Evolutionary conservation across 169 alveolate species (phyloP).

Genomic region (Cryptosporidium canis): DNA sequence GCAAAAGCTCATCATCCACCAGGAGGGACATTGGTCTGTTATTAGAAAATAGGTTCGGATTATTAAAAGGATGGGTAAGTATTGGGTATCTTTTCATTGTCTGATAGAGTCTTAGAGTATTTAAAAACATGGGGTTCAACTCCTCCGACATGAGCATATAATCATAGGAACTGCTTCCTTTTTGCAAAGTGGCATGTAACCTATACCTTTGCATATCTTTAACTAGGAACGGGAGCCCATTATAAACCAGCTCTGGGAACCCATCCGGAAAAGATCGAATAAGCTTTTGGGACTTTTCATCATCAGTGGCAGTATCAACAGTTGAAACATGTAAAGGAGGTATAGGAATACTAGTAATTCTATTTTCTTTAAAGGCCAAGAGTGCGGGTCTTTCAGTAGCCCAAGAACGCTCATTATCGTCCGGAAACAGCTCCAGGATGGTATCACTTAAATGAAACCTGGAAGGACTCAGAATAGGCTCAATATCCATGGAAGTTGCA

Average conservation of each 20-base stretch:
- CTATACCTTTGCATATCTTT: conserved; percentile 71
- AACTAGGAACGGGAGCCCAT: conserved; percentile 44
- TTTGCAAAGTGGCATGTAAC: conserved; percentile 40
- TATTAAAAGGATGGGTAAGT: conserved; percentile 59
- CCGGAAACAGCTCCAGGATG: conserved; percentile 42
- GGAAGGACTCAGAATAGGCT: conserved; percentile 41
- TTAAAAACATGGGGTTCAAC: conserved; percentile 16
- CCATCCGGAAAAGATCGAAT: conserved; percentile 46
- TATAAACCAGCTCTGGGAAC: conserved; percentile 36
- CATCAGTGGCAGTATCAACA: background rate
- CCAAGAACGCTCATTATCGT: conserved; percentile 43
- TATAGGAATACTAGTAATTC: conserved; percentile 27
- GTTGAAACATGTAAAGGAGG: conserved; percentile 24
- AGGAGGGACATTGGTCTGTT: conserved; percentile 32
- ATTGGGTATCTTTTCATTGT: conserved; percentile 67
- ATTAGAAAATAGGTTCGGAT: conserved; percentile 31
- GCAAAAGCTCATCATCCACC: conserved; percentile 56
- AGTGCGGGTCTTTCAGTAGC: conserved; percentile 70
- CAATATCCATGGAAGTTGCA: conserved; percentile 53
- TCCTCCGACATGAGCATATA: conserved; percentile 21
- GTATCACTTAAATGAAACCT: conserved; percentile 54
- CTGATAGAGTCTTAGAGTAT: conserved; percentile 48
- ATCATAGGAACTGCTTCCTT: conserved; percentile 37
- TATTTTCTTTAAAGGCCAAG: conserved; percentile 12
- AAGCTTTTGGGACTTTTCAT: conserved; percentile 16